These are phyloP conservation scores for Persicaria maculosa DNA, from an alignment of 148 eudicot genomes.

Conservation along the genomic window DNA sequence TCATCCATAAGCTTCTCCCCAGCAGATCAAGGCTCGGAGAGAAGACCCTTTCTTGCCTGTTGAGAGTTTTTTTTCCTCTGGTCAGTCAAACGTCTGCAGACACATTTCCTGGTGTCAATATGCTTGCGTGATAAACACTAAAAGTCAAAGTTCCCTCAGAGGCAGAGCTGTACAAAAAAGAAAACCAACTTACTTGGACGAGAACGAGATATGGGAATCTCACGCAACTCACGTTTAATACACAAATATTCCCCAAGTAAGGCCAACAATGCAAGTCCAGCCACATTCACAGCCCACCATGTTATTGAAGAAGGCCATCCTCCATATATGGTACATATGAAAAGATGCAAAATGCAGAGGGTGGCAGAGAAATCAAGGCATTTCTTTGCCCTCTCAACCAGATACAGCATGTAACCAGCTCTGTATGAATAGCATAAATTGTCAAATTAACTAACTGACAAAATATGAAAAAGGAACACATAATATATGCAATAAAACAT, in stretches of 20 bases:
- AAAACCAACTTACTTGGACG: slow-evolving; percentile 60
- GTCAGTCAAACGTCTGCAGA: slow-evolving; percentile 12
- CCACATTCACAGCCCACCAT: neutral
- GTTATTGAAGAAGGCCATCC: slow-evolving; percentile 84
- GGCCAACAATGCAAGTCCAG: slow-evolving; percentile 47
- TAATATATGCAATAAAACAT: too few species aligned
- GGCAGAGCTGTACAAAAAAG: neutral
- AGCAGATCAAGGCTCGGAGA: neutral
- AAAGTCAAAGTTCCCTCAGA: neutral
- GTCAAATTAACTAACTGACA: neutral
- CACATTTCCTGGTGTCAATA: neutral
- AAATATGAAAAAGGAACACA: neutral
- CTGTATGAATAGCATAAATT: slow-evolving; percentile 31
- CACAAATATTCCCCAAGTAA: slow-evolving; percentile 91
- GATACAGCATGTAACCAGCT: slow-evolving; percentile 61
- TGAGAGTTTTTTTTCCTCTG: neutral
- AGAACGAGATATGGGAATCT: slow-evolving; percentile 69
- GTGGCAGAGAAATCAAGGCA: slow-evolving; percentile 87
- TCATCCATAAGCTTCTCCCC: neutral
- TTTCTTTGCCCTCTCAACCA: slow-evolving; percentile 91
- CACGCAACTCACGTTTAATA: slow-evolving; percentile 70
- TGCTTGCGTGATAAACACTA: neutral
- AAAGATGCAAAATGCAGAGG: neutral
- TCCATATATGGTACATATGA: slow-evolving; percentile 39
- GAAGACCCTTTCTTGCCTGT: slow-evolving; percentile 8